These are phyloP conservation scores for Byssochlamys sp. DNA, from an alignment of 2,329 filamentous ascomycete species.

Conservation along the genomic window DNA sequence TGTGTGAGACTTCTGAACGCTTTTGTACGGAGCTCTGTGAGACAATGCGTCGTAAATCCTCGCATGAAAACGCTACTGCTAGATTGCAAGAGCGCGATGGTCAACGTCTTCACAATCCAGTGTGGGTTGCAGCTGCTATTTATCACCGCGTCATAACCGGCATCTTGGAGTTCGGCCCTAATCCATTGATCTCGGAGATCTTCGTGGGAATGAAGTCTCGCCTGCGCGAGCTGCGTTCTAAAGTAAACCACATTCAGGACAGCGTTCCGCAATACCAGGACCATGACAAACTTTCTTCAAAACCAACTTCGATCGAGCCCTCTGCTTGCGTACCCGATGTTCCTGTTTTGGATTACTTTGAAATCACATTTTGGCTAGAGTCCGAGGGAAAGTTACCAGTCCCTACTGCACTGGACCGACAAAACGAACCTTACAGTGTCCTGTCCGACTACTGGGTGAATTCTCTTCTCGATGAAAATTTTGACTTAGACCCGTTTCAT, in stretches of 20 bases:
- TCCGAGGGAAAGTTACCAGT: not conserved
- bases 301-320: not conserved
- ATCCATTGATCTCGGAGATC: slow-evolving; percentile 3
- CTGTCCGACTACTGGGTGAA: not conserved
- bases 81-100: not conserved
- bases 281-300: not conserved
- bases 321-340: not conserved
- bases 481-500: not conserved
- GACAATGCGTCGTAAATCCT: slow-evolving; percentile 6
- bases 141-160: slow-evolving; percentile 9
- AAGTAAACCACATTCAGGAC: slow-evolving; percentile 4
- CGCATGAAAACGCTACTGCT: not conserved
- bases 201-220: slow-evolving; percentile 2
- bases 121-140: slow-evolving; percentile 11
- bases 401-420: not conserved
- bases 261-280: not conserved
- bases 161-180: slow-evolving; percentile 3
- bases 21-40: slow-evolving; percentile 8
- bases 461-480: slow-evolving; percentile 2
- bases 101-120: slow-evolving; percentile 3
- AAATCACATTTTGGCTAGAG: slow-evolving; percentile 1
- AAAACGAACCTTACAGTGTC: not conserved
- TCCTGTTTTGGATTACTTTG: slow-evolving; percentile 1
- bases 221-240: not conserved
- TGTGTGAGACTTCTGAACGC: slow-evolving; percentile 11